Percentiles rank a stretch among this genome's conserved stretches.
Conservation (phyloP, 441 rosid species). For the Lepidium campestre region DNA sequence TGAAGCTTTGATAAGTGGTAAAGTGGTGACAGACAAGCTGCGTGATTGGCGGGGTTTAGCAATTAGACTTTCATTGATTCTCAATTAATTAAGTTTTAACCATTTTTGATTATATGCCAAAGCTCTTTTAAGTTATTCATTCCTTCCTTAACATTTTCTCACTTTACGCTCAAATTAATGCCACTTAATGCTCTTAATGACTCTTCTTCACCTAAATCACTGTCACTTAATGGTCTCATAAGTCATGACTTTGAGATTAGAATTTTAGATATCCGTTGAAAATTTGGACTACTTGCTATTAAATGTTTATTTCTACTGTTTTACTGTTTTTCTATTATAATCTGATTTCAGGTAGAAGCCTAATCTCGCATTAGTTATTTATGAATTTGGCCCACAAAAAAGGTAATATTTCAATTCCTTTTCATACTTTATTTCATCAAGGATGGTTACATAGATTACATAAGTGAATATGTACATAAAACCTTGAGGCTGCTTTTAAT, state of each 20-base stretch:
- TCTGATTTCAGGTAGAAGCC: too few relatives aligned
- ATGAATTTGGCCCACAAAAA: too few relatives aligned
- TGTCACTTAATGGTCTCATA: too few relatives aligned
- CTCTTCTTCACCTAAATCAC: too few relatives aligned
- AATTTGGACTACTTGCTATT: too few relatives aligned
- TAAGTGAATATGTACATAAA: not conserved
- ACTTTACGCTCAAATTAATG: not conserved
- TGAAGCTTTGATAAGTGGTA: constrained; percentile 25
- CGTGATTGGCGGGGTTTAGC: constrained; percentile 40
- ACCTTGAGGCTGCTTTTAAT: constrained; percentile 18
- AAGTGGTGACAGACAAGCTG: constrained; percentile 30
- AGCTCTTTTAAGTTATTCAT: not conserved
- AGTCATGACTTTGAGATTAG: too few relatives aligned
- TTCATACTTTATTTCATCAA: not conserved
- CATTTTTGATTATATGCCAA: not conserved
- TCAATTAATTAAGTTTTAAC: not conserved
- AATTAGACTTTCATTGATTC: not conserved
- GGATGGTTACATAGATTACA: constrained; percentile 5
- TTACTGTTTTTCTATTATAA: too few relatives aligned
- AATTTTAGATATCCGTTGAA: not conserved
- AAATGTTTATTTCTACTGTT: too few relatives aligned
- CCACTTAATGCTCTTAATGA: too few relatives aligned
- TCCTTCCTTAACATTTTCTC: not conserved
- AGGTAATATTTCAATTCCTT: too few relatives aligned
- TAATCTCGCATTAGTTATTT: too few relatives aligned